A percentile compares a stretch with the other conserved stretches of the same genome.
Evolutionary conservation across 2,329 filamentous ascomycete species (phyloP).

Genomic region (Curvularia sp.): DNA sequence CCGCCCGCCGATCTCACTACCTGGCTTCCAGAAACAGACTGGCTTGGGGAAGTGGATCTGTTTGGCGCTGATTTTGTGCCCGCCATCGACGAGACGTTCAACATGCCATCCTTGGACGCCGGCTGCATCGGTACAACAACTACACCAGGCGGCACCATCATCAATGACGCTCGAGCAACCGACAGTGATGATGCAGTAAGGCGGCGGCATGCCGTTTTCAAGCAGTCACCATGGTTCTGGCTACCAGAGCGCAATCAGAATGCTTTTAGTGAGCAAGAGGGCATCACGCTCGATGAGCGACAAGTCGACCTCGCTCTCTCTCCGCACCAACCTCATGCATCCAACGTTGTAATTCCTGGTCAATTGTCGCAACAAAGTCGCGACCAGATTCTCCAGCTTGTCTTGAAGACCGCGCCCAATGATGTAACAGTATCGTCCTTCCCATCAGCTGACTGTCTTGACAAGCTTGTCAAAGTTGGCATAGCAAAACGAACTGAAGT

Average conservation of each 20-base stretch:
- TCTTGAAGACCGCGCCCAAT: conserved; percentile 38
- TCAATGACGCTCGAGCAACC: conserved; percentile 3
- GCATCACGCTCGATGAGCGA: conserved; percentile 34
- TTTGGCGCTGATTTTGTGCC: conserved; percentile 29
- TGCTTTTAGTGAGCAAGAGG: conserved; percentile 39
- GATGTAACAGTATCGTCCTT: conserved; percentile 40
- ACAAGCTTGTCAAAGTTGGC: conserved; percentile 42
- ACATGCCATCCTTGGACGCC: neutral
- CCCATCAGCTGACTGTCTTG: conserved; percentile 38
- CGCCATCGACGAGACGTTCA: conserved; percentile 23
- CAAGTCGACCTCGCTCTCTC: conserved; percentile 39
- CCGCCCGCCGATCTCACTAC: conserved; percentile 24
- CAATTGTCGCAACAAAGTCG: conserved; percentile 28
- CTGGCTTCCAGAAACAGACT: conserved; percentile 32
- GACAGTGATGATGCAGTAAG: conserved; percentile 16
- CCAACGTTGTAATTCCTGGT: conserved; percentile 33
- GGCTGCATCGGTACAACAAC: neutral
- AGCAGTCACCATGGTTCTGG: conserved; percentile 35
- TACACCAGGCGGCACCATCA: neutral
- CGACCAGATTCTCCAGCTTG: conserved; percentile 42
- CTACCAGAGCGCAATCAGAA: conserved; percentile 37
- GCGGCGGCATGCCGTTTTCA: conserved; percentile 25
- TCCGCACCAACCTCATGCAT: conserved; percentile 36
- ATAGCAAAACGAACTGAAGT: conserved; percentile 43
- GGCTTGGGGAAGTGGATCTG: conserved; percentile 23